Conservation (phyloP, 495 filamentous ascomycete species). For the Apiosordaria backusii region DNA sequence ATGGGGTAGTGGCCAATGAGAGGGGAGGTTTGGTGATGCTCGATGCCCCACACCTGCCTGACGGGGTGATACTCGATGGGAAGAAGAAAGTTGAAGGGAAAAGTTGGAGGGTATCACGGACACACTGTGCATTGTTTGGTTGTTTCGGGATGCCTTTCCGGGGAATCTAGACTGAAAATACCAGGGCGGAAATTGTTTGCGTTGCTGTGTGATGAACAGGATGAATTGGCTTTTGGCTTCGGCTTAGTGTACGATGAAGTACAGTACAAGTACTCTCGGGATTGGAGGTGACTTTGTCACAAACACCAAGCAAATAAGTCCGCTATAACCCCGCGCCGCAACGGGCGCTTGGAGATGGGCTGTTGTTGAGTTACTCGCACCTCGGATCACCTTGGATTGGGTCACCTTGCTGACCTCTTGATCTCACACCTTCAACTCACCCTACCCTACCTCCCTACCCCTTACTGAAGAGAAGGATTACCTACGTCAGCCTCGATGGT, state of each 20-base stretch:
- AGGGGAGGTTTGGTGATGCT: constrained; percentile 8
- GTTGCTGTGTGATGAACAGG: neutral
- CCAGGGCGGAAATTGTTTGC: too few species aligned
- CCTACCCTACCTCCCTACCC: neutral
- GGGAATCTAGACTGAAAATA: neutral
- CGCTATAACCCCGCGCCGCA: neutral
- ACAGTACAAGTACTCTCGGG: too few species aligned
- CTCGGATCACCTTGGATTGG: too few species aligned
- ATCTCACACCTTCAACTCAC: neutral
- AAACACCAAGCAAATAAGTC: neutral
- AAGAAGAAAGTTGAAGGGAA: too few species aligned
- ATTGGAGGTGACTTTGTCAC: too few species aligned
- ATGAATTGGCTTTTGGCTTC: too few species aligned
- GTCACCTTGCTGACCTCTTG: too few species aligned
- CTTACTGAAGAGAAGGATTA: neutral
- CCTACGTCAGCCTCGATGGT: constrained; percentile 19
- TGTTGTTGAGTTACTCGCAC: too few species aligned
- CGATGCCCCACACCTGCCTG: constrained; percentile 23
- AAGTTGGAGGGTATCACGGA: constrained; percentile 13
- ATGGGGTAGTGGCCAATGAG: constrained; percentile 5
- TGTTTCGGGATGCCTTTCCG: neutral
- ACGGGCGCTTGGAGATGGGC: too few species aligned
- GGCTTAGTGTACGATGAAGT: too few species aligned
- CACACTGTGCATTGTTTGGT: constrained; percentile 9
- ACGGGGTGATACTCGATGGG: constrained; percentile 5